Conservation (phyloP, 371 early-diverging fungal genomes). For the Lichtheimia ramosa region DNA sequence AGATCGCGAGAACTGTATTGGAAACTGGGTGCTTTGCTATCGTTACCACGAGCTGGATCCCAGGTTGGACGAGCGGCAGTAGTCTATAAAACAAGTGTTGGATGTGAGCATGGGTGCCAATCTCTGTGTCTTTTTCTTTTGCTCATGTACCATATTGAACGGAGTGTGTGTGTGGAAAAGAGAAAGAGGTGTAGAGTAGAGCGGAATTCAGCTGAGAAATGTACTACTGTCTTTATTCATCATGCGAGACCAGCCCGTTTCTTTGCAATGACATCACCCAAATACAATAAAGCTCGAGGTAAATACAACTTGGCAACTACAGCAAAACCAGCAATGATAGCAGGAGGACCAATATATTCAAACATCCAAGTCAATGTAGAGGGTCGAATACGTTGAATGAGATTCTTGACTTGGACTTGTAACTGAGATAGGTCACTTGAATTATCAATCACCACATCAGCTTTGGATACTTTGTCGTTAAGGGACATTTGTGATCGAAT, state of each 20-base stretch:
- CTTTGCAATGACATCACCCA: constrained; percentile 11
- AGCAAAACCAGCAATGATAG: constrained; percentile 11
- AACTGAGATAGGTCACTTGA: constrained; percentile 66
- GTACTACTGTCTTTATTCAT: neutral
- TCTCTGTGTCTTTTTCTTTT: too few species aligned
- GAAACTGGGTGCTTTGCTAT: constrained; percentile 73
- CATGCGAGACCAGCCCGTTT: neutral
- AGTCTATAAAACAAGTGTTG: constrained; percentile 35
- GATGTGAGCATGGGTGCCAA: neutral
- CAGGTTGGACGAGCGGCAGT: constrained; percentile 83
- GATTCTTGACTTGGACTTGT: constrained; percentile 57
- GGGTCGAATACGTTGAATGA: constrained; percentile 48
- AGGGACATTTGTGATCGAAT: constrained; percentile 86
- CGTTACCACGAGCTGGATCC: constrained; percentile 82
- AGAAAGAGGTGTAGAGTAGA: neutral
- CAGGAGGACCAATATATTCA: constrained; percentile 44
- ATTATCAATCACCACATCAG: constrained; percentile 87
- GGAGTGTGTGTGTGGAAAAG: neutral
- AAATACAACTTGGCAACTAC: constrained; percentile 13
- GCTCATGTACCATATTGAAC: too few species aligned
- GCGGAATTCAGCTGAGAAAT: too few species aligned
- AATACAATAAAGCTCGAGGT: constrained; percentile 4
- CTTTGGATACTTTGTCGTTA: constrained; percentile 70
- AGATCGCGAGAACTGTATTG: constrained; percentile 80
- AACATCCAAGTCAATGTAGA: constrained; percentile 37